Base-by-base conservation (phyloP, 2,329 filamentous ascomycete genomes). In the Penicillium sp. region DNA sequence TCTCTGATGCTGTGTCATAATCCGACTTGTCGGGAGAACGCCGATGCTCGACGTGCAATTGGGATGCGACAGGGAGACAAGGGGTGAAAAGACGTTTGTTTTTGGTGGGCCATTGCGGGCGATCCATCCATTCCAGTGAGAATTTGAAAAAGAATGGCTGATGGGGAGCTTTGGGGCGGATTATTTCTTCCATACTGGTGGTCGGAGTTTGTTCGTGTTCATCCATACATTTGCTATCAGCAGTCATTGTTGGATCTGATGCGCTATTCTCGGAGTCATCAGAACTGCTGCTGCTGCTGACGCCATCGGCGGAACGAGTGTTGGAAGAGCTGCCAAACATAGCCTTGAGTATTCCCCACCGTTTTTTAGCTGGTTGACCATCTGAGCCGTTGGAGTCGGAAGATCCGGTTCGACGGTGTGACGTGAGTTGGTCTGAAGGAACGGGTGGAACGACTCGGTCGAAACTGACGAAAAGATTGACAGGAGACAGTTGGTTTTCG, bases 71-170 rank as follows among this genome's bases (percentile, higher is more conserved):
- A 0, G 86, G 85, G 13, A 88, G 78, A 41, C 80, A 78, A 1
- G 86, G 86, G 9, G 82, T 78, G 51, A 78, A 77, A 7, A 88
- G 76, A 6, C 80, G 80, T 72, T 77, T 76, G 78, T 84, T 72
- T 73, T 82, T 72, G 71, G 77, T 71, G 65, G 81, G 59, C 70
- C 76, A 72, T 65, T 80, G 70, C 69, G 82, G 73, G 67, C 82
- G 81, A 57, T 85, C 82, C 49, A 83, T 79, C 80, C 81, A 87
- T 69, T 89, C 86, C n/a, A 89, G 76, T 1, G 85, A 87, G 69
- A 89, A 89, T 59, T 85, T 86, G 77, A 89, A 89, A 61, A 80
- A 84, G 63, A 83, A 86, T 41, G 77, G 78, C 56, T 83, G 83
- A 62, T 85, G 82, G 47, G 72, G 73, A n/a, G 69, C 73, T 46